Evolutionary conservation across 495 filamentous ascomycete species (phyloP).

Genomic region (Darksidea phi): DNA sequence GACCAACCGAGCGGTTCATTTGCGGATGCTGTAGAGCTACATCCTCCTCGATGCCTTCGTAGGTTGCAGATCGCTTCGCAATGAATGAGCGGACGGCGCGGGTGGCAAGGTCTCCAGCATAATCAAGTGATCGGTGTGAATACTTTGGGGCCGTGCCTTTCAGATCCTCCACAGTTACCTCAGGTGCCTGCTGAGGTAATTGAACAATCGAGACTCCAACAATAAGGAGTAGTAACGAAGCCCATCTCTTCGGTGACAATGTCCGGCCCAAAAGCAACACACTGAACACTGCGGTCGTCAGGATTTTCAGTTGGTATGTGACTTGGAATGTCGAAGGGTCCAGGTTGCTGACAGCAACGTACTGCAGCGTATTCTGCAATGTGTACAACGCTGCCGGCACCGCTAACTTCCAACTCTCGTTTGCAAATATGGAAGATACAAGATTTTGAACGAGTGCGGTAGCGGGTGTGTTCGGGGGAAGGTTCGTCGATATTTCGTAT

Average conservation of each 20-base stretch:
- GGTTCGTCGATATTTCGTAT: slow-evolving; percentile 75
- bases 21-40: slow-evolving; percentile 59
- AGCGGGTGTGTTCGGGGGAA: slow-evolving; percentile 72
- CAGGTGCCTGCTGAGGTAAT: slow-evolving; percentile 52
- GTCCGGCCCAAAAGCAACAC: slow-evolving; percentile 69
- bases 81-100: slow-evolving; percentile 47
- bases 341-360: slow-evolving; percentile 86
- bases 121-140: slow-evolving; percentile 70
- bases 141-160: slow-evolving; percentile 52
- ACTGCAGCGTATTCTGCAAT: slow-evolving; percentile 86
- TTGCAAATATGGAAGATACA: slow-evolving; percentile 75
- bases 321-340: slow-evolving; percentile 91
- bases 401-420: slow-evolving; percentile 95
- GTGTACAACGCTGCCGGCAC: slow-evolving; percentile 89
- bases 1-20: slow-evolving; percentile 74
- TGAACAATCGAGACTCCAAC: slow-evolving; percentile 85
- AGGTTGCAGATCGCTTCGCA: slow-evolving; percentile 82
- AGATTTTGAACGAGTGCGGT: slow-evolving; percentile 77
- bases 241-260: slow-evolving; percentile 71
- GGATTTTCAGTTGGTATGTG: slow-evolving; percentile 88
- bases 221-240: slow-evolving; percentile 74
- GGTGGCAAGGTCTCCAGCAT: slow-evolving; percentile 54
- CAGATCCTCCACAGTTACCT: slow-evolving; percentile 36
- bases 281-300: slow-evolving; percentile 87
- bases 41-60: slow-evolving; percentile 89